Evolutionary conservation across 2,329 filamentous ascomycete genomes (phyloP).

Genomic region (Cadophora luteo-olivacea): DNA sequence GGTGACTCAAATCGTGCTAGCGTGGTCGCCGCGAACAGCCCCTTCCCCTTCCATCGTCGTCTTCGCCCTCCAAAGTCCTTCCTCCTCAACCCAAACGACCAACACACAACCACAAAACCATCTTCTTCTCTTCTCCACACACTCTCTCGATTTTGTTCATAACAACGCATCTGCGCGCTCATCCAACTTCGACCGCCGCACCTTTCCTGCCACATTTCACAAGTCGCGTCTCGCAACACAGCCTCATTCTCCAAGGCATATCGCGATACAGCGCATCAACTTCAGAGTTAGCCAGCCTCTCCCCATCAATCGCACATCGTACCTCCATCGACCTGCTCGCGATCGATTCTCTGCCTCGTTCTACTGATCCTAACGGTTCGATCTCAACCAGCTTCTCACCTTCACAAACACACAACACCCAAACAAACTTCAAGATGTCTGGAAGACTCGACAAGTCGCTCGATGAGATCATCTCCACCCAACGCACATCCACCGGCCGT

Average conservation of each 20-base stretch:
- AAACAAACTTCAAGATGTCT: conserved; percentile 69
- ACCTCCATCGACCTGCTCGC: conserved; percentile 35
- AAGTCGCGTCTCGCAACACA: conserved; percentile 38
- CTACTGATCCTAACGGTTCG: conserved; percentile 43
- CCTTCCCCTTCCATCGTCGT: conserved; percentile 2
- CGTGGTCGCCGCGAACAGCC: conserved; percentile 3
- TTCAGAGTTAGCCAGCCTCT: conserved; percentile 41
- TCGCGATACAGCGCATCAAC: conserved; percentile 37
- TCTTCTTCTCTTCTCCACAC: conserved; percentile 35
- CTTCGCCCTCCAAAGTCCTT: conserved; percentile 14
- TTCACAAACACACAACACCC: conserved; percentile 31
- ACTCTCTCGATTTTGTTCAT: conserved; percentile 24
- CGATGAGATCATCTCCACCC: conserved; percentile 92
- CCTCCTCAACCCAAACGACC: conserved; percentile 9
- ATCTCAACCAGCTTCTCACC: conserved; percentile 36
- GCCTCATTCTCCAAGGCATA: conserved; percentile 35
- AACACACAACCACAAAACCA: conserved; percentile 26
- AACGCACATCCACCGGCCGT: conserved; percentile 47
- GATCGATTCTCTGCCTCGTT: conserved; percentile 37
- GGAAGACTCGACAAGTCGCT: conserved; percentile 96
- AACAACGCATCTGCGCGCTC: conserved; percentile 32
- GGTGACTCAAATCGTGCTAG: conserved; percentile 14
- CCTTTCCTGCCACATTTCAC: conserved; percentile 35
- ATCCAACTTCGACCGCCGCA: conserved; percentile 41
- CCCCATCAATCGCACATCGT: conserved; percentile 33